phyloP scores from a whole-genome alignment of 1,284 basidiomycete species.

The Pseudozyma sp. region DNA sequence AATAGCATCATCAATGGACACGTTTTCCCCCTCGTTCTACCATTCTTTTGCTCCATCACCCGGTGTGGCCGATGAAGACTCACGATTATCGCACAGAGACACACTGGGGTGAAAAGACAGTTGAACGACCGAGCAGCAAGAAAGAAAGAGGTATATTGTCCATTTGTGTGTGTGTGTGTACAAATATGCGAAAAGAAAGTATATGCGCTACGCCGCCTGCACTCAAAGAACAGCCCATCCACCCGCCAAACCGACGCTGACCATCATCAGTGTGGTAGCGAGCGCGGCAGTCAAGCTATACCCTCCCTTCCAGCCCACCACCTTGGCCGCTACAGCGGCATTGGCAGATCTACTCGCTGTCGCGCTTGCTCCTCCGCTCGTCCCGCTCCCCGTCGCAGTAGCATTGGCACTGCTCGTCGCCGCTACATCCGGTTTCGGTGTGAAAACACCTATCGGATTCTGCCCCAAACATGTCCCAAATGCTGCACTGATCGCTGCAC shows the following conservation, averaged over 20 bases:
- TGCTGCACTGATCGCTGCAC: conserved; percentile 74
- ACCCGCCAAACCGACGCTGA: not conserved
- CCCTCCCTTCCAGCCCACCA: not conserved
- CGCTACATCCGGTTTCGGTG: conserved; percentile 13
- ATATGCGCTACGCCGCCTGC: not conserved
- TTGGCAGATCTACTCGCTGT: not conserved
- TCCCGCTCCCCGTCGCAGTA: not conserved
- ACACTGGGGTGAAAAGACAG: too few relatives aligned
- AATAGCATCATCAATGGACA: too few relatives aligned
- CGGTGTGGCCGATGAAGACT: too few relatives aligned
- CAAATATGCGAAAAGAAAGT: not conserved
- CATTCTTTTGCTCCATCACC: too few relatives aligned
- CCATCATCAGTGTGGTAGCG: not conserved
- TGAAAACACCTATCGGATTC: conserved; percentile 72
- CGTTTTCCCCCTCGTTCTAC: too few relatives aligned
- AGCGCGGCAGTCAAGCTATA: too few relatives aligned
- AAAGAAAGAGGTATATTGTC: too few relatives aligned
- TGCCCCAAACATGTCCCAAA: conserved; percentile 79
- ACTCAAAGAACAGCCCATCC: conserved; percentile 1
- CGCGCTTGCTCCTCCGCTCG: not conserved
- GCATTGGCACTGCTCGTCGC: not conserved
- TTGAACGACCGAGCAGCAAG: too few relatives aligned
- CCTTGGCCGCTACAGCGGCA: not conserved
- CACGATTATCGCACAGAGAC: too few relatives aligned
- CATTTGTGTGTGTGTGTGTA: too few relatives aligned